Evolutionary conservation across 31 red algal genomes (phyloP).

Genomic region (Odonthalia washingtoniensis): DNA sequence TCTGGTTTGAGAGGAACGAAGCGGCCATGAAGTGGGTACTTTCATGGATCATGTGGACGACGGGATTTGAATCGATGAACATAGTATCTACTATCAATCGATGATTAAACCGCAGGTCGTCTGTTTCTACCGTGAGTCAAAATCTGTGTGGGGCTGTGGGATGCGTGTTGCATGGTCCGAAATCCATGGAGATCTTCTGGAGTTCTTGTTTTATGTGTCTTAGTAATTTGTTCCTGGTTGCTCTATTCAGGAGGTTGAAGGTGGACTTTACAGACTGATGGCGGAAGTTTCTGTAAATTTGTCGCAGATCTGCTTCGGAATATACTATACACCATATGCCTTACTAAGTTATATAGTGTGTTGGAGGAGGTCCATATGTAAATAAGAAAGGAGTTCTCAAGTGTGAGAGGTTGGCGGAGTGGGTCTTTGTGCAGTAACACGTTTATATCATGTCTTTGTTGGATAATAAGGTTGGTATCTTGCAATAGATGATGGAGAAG

Average conservation of each 20-base stretch:
- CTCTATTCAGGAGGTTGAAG: neutral
- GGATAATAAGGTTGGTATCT: neutral
- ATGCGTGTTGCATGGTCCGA: neutral
- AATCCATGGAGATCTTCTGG: constrained; percentile 8
- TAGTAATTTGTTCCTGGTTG: neutral
- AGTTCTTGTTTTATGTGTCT: neutral
- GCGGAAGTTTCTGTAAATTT: constrained; percentile 4
- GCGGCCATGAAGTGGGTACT: constrained; percentile 34
- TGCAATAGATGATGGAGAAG: constrained; percentile 3
- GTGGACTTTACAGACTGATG: constrained; percentile 5
- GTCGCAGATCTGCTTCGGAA: neutral
- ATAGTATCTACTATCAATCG: constrained; percentile 27
- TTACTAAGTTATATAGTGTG: neutral
- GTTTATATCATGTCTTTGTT: too few species aligned
- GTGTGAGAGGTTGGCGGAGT: too few species aligned
- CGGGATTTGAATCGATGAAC: neutral
- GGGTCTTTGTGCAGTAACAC: too few species aligned
- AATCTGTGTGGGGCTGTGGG: constrained; percentile 28
- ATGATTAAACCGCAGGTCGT: constrained; percentile 48
- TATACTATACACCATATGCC: too few species aligned
- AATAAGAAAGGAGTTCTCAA: too few species aligned
- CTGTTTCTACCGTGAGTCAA: constrained; percentile 32
- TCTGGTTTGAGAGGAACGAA: neutral
- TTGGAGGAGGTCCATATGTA: neutral
- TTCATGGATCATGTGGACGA: constrained; percentile 37